These are phyloP conservation scores for Miscanthus lutarioriparius DNA, from an alignment of 176 grass and related monocot genomes.

Conservation along the genomic window DNA sequence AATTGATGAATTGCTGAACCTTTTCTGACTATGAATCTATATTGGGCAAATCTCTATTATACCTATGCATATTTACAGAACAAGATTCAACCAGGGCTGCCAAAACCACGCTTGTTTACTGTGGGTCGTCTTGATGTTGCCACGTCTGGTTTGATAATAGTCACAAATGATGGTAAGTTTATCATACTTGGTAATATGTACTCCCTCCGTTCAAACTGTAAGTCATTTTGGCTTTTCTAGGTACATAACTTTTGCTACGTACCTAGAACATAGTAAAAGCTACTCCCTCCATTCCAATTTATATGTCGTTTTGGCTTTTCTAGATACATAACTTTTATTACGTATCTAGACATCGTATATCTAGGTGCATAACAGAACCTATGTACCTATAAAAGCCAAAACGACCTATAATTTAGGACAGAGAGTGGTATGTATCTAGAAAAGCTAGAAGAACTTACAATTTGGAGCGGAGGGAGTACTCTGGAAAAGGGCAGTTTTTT, in stretches of 20 bases:
- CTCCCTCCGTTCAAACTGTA: neutral
- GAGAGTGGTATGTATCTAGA: neutral
- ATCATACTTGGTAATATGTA: conserved; percentile 12
- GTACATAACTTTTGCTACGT: neutral
- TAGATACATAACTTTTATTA: too few relatives aligned
- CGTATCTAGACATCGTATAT: too few relatives aligned
- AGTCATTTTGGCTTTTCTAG: neutral
- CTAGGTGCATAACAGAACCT: too few relatives aligned
- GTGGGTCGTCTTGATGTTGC: conserved; percentile 96
- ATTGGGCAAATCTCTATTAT: conserved; percentile 12
- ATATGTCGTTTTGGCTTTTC: too few relatives aligned
- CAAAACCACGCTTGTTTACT: conserved; percentile 88
- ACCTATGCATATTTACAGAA: conserved; percentile 54
- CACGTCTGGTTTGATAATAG: conserved; percentile 84
- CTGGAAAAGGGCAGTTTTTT: neutral
- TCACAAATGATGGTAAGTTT: conserved; percentile 92
- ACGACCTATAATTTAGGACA: too few relatives aligned
- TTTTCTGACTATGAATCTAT: neutral
- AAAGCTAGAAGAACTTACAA: neutral
- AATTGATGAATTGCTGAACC: neutral
- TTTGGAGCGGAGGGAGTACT: neutral
- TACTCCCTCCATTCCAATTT: neutral
- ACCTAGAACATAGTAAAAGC: neutral
- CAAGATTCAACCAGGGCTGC: conserved; percentile 72
- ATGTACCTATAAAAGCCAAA: too few relatives aligned